These are phyloP conservation scores for Candida hungchunana DNA, from an alignment of 805 yeast species.

Conservation along the genomic window DNA sequence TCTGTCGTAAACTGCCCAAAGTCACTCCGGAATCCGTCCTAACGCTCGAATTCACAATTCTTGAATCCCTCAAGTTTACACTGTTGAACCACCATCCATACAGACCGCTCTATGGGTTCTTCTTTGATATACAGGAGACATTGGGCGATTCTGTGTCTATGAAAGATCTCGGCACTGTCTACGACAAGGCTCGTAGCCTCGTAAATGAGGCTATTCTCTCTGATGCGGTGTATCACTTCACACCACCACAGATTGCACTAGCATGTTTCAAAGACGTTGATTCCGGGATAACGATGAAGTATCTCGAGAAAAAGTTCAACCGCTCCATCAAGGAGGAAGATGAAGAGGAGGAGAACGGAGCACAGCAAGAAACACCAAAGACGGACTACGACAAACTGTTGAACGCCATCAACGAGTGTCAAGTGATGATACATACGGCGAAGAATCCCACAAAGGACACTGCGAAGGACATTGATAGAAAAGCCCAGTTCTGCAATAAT, in stretches of 20 bases:
- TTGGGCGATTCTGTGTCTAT: slow-evolving; percentile 39
- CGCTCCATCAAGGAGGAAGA: slow-evolving; percentile 8
- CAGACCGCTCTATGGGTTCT: slow-evolving; percentile 90
- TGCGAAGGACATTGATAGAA: slow-evolving; percentile 58
- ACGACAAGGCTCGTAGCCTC: slow-evolving; percentile 64
- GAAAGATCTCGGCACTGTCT: slow-evolving; percentile 59
- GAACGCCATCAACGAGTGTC: slow-evolving; percentile 44
- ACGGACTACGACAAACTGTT: slow-evolving; percentile 39
- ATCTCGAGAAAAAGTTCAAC: slow-evolving; percentile 59
- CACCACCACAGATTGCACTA: slow-evolving; percentile 95
- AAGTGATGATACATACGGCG: slow-evolving; percentile 37
- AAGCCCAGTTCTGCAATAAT: slow-evolving; percentile 57
- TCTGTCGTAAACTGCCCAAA: slow-evolving; percentile 65
- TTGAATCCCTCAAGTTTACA: slow-evolving; percentile 74
- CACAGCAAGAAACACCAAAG: slow-evolving; percentile 6
- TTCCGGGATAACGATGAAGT: slow-evolving; percentile 57
- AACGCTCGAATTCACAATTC: slow-evolving; percentile 71
- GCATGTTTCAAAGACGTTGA: slow-evolving; percentile 75
- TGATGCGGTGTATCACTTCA: slow-evolving; percentile 70
- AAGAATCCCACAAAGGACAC: slow-evolving; percentile 53
- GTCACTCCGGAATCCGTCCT: slow-evolving; percentile 65
- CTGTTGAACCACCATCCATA: slow-evolving; percentile 85
- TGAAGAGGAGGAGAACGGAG: slow-evolving; percentile 16
- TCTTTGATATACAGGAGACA: slow-evolving; percentile 75
- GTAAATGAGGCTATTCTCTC: slow-evolving; percentile 67